Base-by-base conservation (phyloP, 2,329 filamentous ascomycete species). In the Aspergillus terreus region DNA sequence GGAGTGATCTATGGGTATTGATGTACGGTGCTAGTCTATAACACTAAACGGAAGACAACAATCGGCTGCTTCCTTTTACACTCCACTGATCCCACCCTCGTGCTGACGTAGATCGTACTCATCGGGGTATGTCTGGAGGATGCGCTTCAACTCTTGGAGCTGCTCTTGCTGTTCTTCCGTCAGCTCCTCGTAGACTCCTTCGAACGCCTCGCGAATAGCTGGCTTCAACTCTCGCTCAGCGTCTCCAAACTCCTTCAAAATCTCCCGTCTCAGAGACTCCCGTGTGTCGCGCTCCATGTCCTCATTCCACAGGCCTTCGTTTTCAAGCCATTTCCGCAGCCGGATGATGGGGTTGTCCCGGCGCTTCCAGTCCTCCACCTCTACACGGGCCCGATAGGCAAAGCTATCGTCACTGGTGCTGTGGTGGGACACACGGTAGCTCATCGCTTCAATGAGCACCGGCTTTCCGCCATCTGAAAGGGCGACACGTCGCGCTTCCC, bases 331-430 rank as follows among this genome's bases (percentile, higher is more conserved):
- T 75, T 96, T 96, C 19, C 92, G 81, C 50, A 95, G 68, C 11
- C 91, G 81, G 2, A 88, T 90, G 46, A 96, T 87, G 1, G 91
- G 91, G 64, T 96, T 96, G 66, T 96, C 92, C 11, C 91, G 79
- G 0, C 90, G 71, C 71, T 95, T 95, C 91, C 91, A 96, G 68
- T 95, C 90, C 67, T 96, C 88, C 6, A 99, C 94, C 66, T 99
- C 94, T 1, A 96, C 85, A 23, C 87, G 84, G 1, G 92, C 91
- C 7, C 94, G 87, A 75, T 99, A 99, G 0, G 94, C 94, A 65
- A 96, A 99, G 23, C 88, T 94, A 73, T 99, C 94, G 66, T 99
- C 94, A 0, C 88, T 94, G 0, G 94, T 99, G 71, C 90, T 96
- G 75, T 99, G 94, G 68, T 99, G 91, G 6, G 89, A 92, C 41